Conservation (phyloP, 768 basidiomycete genomes). For the Gymnopilus dilepis region DNA sequence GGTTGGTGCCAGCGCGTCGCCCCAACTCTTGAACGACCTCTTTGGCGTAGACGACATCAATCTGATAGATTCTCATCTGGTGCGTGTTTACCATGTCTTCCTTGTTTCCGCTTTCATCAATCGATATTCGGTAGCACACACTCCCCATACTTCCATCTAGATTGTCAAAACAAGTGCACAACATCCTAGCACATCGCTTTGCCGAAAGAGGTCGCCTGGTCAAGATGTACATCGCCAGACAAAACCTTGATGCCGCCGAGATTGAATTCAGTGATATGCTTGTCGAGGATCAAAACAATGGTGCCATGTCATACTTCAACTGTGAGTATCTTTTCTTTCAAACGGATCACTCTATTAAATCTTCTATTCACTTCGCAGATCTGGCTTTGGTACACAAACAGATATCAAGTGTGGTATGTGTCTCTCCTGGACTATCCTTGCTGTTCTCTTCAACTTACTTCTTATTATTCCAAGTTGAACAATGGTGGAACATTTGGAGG, state of each 20-base stretch:
- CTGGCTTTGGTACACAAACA: conserved; percentile 55
- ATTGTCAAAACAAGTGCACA: conserved; percentile 84
- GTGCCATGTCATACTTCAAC: conserved; percentile 89
- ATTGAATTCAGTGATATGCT: conserved; percentile 98
- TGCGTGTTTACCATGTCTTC: conserved; percentile 38
- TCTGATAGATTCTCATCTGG: conserved; percentile 70
- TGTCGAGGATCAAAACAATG: conserved; percentile 96
- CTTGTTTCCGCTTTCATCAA: conserved; percentile 2
- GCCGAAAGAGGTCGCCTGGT: conserved; percentile 54
- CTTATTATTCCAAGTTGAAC: conserved; percentile 34
- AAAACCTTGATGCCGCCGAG: conserved; percentile 91
- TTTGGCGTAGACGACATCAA: conserved; percentile 85
- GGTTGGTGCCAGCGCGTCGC: conserved; percentile 84
- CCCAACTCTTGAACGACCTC: conserved; percentile 81
- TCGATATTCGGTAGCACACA: conserved; percentile 49
- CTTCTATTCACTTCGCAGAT: conserved; percentile 36
- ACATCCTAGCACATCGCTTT: conserved; percentile 77
- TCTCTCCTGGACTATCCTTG: background rate
- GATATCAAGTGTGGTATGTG: conserved; percentile 51
- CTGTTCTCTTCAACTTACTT: background rate
- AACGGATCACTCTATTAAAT: background rate
- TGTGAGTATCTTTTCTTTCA: conserved; percentile 54
- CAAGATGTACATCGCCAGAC: conserved; percentile 81
- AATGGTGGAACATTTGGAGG: conserved; percentile 46
- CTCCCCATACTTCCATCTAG: conserved; percentile 76